A percentile compares a stretch with the other conserved stretches of the same genome.
Evolutionary conservation across 2,329 filamentous ascomycete species (phyloP).

Genomic region (Clarireedia paspali): DNA sequence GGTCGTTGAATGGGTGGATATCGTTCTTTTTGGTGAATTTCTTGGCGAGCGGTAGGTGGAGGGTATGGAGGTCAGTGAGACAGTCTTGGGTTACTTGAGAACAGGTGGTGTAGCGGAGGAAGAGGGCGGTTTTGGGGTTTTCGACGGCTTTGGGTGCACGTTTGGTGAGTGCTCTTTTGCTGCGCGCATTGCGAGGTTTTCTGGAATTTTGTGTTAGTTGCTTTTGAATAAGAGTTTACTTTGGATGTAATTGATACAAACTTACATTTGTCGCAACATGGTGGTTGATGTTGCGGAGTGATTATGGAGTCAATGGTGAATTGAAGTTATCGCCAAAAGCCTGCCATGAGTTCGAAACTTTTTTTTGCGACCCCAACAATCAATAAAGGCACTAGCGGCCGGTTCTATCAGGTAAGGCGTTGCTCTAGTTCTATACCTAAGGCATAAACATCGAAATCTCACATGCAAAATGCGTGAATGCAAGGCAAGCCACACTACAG

Average conservation of each 20-base stretch:
- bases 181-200: conserved; percentile 75
- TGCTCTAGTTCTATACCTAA: background rate
- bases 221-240: background rate
- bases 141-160: conserved; percentile 83
- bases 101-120: conserved; percentile 81
- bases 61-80: conserved; percentile 72
- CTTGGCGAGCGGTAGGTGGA: conserved; percentile 78
- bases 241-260: background rate
- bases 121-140: conserved; percentile 82
- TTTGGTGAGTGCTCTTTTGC: conserved; percentile 90
- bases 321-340: conserved; percentile 9
- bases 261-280: conserved; percentile 32
- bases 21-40: conserved; percentile 97
- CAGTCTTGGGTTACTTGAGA: conserved; percentile 78
- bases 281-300: conserved; percentile 17
- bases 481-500: background rate
- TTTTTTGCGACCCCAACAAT: conserved; percentile 16
- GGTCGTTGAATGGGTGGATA: conserved; percentile 89
- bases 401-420: background rate
- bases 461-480: conserved; percentile 15
- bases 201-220: conserved; percentile 30
- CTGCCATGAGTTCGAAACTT: conserved; percentile 11
- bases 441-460: conserved; percentile 6
- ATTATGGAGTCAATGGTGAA: conserved; percentile 1
- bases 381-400: conserved; percentile 9